Percentiles rank a stretch among this genome's conserved stretches.
Conservation (phyloP, 2,329 filamentous ascomycete genomes). For the Xylaria multiplex region DNA sequence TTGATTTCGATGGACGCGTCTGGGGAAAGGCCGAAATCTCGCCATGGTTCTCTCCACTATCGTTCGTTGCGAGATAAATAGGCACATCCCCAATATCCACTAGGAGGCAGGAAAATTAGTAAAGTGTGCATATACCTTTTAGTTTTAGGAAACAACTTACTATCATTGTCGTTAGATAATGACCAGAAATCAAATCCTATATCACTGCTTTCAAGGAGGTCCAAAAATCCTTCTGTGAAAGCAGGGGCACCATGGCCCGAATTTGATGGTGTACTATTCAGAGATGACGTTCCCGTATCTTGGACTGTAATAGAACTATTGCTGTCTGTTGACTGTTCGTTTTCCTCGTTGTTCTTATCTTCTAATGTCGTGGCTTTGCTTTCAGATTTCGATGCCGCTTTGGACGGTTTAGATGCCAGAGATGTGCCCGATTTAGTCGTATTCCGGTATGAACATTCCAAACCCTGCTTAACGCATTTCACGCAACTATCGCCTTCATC, state of each 20-base stretch:
- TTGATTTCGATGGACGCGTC: constrained; percentile 3
- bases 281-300: neutral
- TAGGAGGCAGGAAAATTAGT: constrained; percentile 2
- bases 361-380: too few species aligned
- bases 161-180: constrained; percentile 12
- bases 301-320: neutral
- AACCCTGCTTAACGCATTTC: constrained; percentile 13
- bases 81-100: constrained; percentile 14
- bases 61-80: constrained; percentile 8
- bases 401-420: neutral
- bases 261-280: constrained; percentile 7
- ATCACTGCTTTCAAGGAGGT: constrained; percentile 13
- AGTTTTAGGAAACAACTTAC: constrained; percentile 3
- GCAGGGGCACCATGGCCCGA: neutral
- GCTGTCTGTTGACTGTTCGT: constrained; percentile 1
- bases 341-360: neutral
- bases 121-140: neutral
- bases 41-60: constrained; percentile 2
- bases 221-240: constrained; percentile 9
- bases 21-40: constrained; percentile 1
- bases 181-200: constrained; percentile 19
- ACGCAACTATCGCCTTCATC: constrained; percentile 10
- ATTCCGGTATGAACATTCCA: constrained; percentile 13
- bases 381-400: neutral
- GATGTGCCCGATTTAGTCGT: neutral